Evolutionary conservation across 805 yeast genomes (phyloP).

Genomic region (Grigorovia humatica): DNA sequence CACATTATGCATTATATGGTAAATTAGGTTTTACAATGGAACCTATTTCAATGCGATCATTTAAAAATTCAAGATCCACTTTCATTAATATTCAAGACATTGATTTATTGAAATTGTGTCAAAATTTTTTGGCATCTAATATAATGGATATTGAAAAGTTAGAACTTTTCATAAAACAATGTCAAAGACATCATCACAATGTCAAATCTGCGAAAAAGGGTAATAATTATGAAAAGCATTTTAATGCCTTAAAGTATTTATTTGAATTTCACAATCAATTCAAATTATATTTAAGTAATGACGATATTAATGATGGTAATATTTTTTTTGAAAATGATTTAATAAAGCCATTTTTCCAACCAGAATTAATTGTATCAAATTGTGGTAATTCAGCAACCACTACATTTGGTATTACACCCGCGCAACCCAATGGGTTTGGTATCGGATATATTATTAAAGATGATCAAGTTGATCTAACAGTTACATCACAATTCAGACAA

Average conservation of each 20-base stretch:
- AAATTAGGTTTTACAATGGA: slow-evolving; percentile 82
- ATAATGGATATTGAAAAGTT: slow-evolving; percentile 36
- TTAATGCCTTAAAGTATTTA: slow-evolving; percentile 50
- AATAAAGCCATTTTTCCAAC: slow-evolving; percentile 30
- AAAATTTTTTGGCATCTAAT: slow-evolving; percentile 46
- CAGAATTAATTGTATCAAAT: slow-evolving; percentile 49
- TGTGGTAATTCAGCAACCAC: slow-evolving; percentile 89
- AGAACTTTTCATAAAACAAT: slow-evolving; percentile 38
- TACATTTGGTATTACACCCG: slow-evolving; percentile 85
- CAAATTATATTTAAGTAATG: slow-evolving; percentile 19
- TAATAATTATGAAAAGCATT: slow-evolving; percentile 62
- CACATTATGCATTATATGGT: slow-evolving; percentile 86
- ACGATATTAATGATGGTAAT: slow-evolving; percentile 30
- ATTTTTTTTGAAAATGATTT: slow-evolving; percentile 35
- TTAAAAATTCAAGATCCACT: slow-evolving; percentile 60
- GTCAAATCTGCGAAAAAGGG: slow-evolving; percentile 49
- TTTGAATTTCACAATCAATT: slow-evolving; percentile 33
- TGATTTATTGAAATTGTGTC: slow-evolving; percentile 41
- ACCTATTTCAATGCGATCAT: slow-evolving; percentile 72
- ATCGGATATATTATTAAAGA: slow-evolving; percentile 80
- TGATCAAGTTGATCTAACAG: slow-evolving; percentile 70
- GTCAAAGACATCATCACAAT: slow-evolving; percentile 40
- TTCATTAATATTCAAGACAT: slow-evolving; percentile 57
- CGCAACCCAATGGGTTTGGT: slow-evolving; percentile 83
- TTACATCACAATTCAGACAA: slow-evolving; percentile 80